Evolutionary conservation across 768 basidiomycete genomes (phyloP).

Genomic region (Nevesoporus exiguus): DNA sequence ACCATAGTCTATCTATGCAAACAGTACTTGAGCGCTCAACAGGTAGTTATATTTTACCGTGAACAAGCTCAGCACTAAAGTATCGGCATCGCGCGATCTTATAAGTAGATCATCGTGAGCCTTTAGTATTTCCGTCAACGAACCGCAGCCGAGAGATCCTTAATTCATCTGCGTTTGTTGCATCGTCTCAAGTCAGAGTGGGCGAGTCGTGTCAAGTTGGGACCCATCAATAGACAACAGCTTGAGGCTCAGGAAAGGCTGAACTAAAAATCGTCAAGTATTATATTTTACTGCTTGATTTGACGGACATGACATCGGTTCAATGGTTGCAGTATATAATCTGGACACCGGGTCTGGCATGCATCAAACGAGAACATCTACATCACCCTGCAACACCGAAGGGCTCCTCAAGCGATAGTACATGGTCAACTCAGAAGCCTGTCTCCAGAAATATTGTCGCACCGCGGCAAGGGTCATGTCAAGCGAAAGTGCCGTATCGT

Average conservation of each 20-base stretch:
- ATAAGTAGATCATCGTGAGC: no score
- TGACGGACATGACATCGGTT: not conserved
- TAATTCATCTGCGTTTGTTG: not conserved
- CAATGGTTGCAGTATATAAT: not conserved
- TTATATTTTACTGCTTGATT: conserved; percentile 16
- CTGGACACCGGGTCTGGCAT: not conserved
- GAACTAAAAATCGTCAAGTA: conserved; percentile 17
- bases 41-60: no score
- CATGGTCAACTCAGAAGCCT: conserved; percentile 68
- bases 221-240: no score
- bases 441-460: conserved; percentile 86
- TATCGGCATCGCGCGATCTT: no score
- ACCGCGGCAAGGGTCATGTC: conserved; percentile 90
- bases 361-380: not conserved
- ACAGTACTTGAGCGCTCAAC: no score
- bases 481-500: conserved; percentile 75
- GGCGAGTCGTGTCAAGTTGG: not conserved
- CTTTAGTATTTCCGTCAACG: no score
- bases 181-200: not conserved
- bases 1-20: not conserved
- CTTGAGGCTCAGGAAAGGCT: not conserved
- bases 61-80: no score
- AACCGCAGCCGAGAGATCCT: no score
- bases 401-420: conserved; percentile 58
- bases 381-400: not conserved